phyloP scores from a whole-genome alignment of 2,329 filamentous ascomycete species.

The Exophiala xenobiotica region DNA sequence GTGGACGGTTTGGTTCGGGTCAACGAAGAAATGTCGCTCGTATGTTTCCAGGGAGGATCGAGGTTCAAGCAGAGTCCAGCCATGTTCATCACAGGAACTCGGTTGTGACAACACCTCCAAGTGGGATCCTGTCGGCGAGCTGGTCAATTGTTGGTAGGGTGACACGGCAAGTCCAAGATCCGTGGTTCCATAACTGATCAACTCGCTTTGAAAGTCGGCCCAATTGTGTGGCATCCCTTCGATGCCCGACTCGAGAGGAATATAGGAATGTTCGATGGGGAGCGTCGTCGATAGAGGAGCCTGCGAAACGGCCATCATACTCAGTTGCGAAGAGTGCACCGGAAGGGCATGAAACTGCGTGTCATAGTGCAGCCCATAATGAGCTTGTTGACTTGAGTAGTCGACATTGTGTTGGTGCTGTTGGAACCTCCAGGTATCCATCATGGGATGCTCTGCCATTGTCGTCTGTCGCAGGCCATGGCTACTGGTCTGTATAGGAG shows the following conservation, averaged over 20 bases:
- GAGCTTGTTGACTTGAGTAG: slow-evolving; percentile 33
- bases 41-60: slow-evolving; percentile 70
- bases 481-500: slow-evolving; percentile 44
- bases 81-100: slow-evolving; percentile 78
- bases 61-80: slow-evolving; percentile 79
- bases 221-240: slow-evolving; percentile 69
- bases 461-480: slow-evolving; percentile 44
- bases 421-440: slow-evolving; percentile 49
- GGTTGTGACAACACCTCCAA: slow-evolving; percentile 81
- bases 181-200: slow-evolving; percentile 55
- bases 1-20: slow-evolving; percentile 86
- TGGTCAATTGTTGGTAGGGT: slow-evolving; percentile 47
- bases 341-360: slow-evolving; percentile 55
- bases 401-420: slow-evolving; percentile 29
- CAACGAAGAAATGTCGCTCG: slow-evolving; percentile 72
- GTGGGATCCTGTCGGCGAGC: slow-evolving; percentile 75
- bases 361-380: slow-evolving; percentile 58
- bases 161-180: slow-evolving; percentile 50
- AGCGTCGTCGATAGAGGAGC: slow-evolving; percentile 60
- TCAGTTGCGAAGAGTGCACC: slow-evolving; percentile 50
- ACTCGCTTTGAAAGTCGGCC: slow-evolving; percentile 74
- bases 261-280: slow-evolving; percentile 64
- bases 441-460: slow-evolving; percentile 45
- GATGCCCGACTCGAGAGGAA: slow-evolving; percentile 53
- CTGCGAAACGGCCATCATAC: slow-evolving; percentile 59